A percentile compares a stretch with the other conserved stretches of the same genome.
Conservation (phyloP, 768 basidiomycete genomes). For the Nidularia pulvinata region DNA sequence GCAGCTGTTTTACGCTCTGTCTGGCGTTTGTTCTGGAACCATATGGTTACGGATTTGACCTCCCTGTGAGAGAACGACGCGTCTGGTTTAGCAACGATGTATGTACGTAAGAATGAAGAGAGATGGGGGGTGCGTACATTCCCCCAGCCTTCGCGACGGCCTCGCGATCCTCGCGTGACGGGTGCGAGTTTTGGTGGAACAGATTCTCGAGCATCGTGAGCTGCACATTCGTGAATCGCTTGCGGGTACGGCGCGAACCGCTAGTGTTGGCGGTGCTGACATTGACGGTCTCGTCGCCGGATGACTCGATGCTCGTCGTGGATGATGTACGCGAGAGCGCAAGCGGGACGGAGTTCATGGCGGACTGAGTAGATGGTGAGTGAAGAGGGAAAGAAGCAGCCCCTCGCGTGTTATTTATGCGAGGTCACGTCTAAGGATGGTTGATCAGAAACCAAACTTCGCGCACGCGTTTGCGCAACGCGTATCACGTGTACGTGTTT, state of each 20-base stretch:
- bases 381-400: slow-evolving; percentile 4
- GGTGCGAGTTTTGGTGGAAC: slow-evolving; percentile 72
- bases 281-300: slow-evolving; percentile 40
- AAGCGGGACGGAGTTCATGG: slow-evolving; percentile 6
- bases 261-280: slow-evolving; percentile 23
- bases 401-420: slow-evolving; percentile 17
- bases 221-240: slow-evolving; percentile 68
- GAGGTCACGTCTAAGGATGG: not conserved
- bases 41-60: slow-evolving; percentile 72
- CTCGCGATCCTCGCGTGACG: slow-evolving; percentile 75
- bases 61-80: slow-evolving; percentile 41
- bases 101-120: not conserved
- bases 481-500: slow-evolving; percentile 4
- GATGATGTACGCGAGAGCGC: slow-evolving; percentile 57
- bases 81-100: slow-evolving; percentile 6
- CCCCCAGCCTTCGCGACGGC: slow-evolving; percentile 54
- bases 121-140: slow-evolving; percentile 48
- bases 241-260: slow-evolving; percentile 58
- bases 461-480: not conserved
- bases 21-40: slow-evolving; percentile 85
- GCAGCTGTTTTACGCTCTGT: slow-evolving; percentile 59
- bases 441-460: slow-evolving; percentile 4
- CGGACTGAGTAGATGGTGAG: slow-evolving; percentile 5
- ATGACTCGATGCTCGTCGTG: slow-evolving; percentile 47
- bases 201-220: slow-evolving; percentile 74